Percentiles rank a stretch among this genome's conserved stretches.
phyloP scores from a whole-genome alignment of 805 yeast genomes.

The Schizosaccharomyces octosporus region DNA sequence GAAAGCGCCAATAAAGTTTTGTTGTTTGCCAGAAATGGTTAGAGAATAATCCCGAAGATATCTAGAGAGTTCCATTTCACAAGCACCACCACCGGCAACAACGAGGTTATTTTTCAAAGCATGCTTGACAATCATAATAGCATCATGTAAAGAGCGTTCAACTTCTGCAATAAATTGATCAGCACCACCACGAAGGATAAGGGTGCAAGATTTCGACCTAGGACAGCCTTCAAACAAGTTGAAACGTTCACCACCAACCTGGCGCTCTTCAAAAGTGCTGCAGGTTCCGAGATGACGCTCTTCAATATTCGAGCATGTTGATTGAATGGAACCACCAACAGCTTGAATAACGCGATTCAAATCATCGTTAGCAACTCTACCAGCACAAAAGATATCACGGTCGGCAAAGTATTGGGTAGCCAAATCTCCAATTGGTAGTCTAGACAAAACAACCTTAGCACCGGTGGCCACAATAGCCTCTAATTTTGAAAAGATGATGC shows the following conservation, averaged over 20 bases:
- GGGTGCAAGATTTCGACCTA: constrained; percentile 74
- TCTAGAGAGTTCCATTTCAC: constrained; percentile 88
- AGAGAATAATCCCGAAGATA: constrained; percentile 67
- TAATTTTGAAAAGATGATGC: constrained; percentile 65
- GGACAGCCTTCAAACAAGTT: constrained; percentile 86
- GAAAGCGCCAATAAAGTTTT: constrained; percentile 69
- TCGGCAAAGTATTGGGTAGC: constrained; percentile 98
- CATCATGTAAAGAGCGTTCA: constrained; percentile 91
- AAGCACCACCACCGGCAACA: constrained; percentile 98
- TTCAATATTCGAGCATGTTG: constrained; percentile 35
- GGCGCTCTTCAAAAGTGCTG: constrained; percentile 68
- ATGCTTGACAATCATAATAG: constrained; percentile 92
- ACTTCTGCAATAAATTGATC: constrained; percentile 96
- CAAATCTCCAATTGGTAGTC: constrained; percentile 89
- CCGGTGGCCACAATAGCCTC: constrained; percentile 65
- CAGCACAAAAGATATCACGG: constrained; percentile 88
- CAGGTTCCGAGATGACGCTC: constrained; percentile 64
- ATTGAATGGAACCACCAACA: constrained; percentile 76
- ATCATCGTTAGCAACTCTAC: constrained; percentile 72
- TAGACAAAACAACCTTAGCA: constrained; percentile 77
- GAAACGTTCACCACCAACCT: constrained; percentile 87
- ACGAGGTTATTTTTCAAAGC: constrained; percentile 66
- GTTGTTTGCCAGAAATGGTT: constrained; percentile 86
- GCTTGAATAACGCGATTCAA: constrained; percentile 81
- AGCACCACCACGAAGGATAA: constrained; percentile 88